Conservation (phyloP, 176 grass and related monocot species). For the Musa acuminata region DNA sequence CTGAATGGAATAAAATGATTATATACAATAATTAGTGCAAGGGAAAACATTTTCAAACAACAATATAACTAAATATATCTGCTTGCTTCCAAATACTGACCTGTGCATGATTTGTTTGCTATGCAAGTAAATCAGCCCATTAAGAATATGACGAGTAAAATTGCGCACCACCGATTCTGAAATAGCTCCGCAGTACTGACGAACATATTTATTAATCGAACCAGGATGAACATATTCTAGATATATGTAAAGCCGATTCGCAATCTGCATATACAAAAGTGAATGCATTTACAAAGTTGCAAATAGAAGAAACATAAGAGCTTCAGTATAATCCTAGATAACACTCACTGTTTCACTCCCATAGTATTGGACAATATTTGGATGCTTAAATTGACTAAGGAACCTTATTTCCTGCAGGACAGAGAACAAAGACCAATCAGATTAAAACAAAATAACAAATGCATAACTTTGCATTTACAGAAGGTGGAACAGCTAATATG, state of each 20-base stretch:
- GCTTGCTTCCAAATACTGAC: constrained; percentile 13
- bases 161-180: constrained; percentile 84
- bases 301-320: constrained; percentile 6
- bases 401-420: constrained; percentile 83
- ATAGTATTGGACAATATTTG: constrained; percentile 96
- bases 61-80: constrained; percentile 10
- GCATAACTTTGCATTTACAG: neutral
- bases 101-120: constrained; percentile 86
- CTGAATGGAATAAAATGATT: too few species aligned
- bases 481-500: neutral
- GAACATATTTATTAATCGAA: constrained; percentile 96
- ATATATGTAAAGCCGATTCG: constrained; percentile 92
- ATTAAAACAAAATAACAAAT: constrained; percentile 10
- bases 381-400: constrained; percentile 87
- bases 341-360: constrained; percentile 82
- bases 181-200: constrained; percentile 72
- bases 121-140: constrained; percentile 78
- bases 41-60: neutral
- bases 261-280: constrained; percentile 31
- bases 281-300: neutral
- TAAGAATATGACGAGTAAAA: constrained; percentile 96
- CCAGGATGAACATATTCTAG: constrained; percentile 96
- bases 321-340: neutral
- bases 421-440: constrained; percentile 28
- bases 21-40: too few species aligned